Conservation (phyloP, 2,329 filamentous ascomycete genomes). For the Bipolaris oryzae region DNA sequence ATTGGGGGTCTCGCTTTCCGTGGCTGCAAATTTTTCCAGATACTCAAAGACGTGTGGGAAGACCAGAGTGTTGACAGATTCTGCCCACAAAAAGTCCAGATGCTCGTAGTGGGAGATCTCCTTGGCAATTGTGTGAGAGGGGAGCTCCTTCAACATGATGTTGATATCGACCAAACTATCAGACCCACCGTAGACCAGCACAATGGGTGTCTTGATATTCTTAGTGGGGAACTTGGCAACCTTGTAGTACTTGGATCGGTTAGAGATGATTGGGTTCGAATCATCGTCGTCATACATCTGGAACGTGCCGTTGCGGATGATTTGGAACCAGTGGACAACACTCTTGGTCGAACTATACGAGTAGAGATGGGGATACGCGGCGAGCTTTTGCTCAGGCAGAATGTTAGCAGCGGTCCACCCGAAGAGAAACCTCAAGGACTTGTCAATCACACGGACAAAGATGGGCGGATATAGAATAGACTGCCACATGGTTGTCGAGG, state of each 20-base stretch:
- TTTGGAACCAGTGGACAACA: conserved; percentile 99
- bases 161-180: conserved; percentile 95
- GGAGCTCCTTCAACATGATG: conserved; percentile 88
- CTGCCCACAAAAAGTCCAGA: conserved; percentile 93
- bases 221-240: conserved; percentile 94
- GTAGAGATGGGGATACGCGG: conserved; percentile 93
- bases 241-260: conserved; percentile 85
- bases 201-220: conserved; percentile 95
- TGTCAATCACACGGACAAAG: conserved; percentile 86
- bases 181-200: conserved; percentile 89
- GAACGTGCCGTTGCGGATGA: conserved; percentile 93
- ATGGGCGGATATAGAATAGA: conserved; percentile 93
- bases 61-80: conserved; percentile 80
- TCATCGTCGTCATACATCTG: conserved; percentile 99
- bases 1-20: conserved; percentile 6
- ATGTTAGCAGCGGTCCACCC: conserved; percentile 90
- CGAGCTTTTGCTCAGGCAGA: conserved; percentile 83
- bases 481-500: conserved; percentile 96
- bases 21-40: conserved; percentile 67
- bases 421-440: conserved; percentile 81
- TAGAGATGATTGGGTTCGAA: conserved; percentile 73
- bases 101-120: conserved; percentile 95
- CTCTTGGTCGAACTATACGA: conserved; percentile 96
- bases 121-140: conserved; percentile 80
- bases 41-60: conserved; percentile 93